Conservation (phyloP, 495 filamentous ascomycete species). For the Aspergillus panamensis region DNA sequence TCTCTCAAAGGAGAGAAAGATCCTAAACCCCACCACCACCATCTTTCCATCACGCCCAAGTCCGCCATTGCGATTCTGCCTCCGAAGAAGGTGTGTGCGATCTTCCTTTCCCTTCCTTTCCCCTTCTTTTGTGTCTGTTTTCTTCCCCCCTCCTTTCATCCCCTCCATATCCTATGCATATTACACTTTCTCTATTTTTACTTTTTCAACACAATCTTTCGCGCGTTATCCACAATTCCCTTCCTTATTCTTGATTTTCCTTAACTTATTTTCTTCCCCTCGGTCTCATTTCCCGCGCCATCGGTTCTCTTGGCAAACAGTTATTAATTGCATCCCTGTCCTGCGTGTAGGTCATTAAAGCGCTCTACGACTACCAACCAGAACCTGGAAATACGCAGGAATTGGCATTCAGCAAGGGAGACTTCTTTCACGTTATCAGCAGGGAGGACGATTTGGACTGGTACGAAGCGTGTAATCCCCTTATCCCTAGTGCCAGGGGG, state of each 20-base stretch:
- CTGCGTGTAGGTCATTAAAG: slow-evolving; percentile 79
- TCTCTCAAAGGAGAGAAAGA: slow-evolving; percentile 86
- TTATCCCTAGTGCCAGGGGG: slow-evolving; percentile 80
- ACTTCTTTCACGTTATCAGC: slow-evolving; percentile 98
- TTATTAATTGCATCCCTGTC: slow-evolving; percentile 22
- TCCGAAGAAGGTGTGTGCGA: slow-evolving; percentile 79
- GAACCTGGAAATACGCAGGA: slow-evolving; percentile 63
- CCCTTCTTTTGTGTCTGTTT: slow-evolving; percentile 8
- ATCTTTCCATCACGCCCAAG: slow-evolving; percentile 87
- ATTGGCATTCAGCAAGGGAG: slow-evolving; percentile 85
- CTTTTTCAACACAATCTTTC: slow-evolving; percentile 9
- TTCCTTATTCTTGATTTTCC: slow-evolving; percentile 7
- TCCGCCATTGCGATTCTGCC: slow-evolving; percentile 92
- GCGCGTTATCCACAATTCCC: not conserved
- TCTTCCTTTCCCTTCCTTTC: slow-evolving; percentile 18
- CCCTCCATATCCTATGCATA: not conserved
- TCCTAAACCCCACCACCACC: slow-evolving; percentile 67
- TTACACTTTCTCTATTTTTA: slow-evolving; percentile 7
- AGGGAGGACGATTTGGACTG: slow-evolving; percentile 91
- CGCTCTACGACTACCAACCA: slow-evolving; percentile 87
- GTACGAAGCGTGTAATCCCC: slow-evolving; percentile 98
- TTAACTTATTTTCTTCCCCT: slow-evolving; percentile 10
- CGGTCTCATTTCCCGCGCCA: slow-evolving; percentile 7
- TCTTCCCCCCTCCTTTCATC: slow-evolving; percentile 1
- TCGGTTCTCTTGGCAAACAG: slow-evolving; percentile 9